Base-by-base conservation (phyloP, 1,284 basidiomycete genomes). In the Malassezia furfur region DNA sequence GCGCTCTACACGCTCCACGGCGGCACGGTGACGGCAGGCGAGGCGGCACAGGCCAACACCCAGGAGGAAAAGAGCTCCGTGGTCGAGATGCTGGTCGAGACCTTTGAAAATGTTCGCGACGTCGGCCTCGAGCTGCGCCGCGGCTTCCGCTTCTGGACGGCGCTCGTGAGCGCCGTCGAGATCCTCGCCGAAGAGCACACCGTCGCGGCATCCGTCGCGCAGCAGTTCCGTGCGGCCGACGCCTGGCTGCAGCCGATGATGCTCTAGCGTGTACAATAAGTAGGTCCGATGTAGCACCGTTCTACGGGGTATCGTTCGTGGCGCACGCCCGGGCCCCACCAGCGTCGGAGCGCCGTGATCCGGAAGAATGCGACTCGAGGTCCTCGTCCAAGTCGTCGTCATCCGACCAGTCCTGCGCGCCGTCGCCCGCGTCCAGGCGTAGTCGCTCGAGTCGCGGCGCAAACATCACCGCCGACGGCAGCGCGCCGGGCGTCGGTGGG, bases 71-170 rank as follows among this genome's bases (percentile, higher is more conserved):
- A 96, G 78, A 81, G 81, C 51, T 82, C 86, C 77, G 90, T 93
- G 25, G 79, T 96, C 32, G 86, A 86, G 60, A 86, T 94, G 69
- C 86, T 93, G 68, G 90, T 94, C 64, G 87, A 90, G 70, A 91
- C 87, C 44, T 98, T 99, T 81, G 75, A 76, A 2, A 91, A 89
- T 21, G 87, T 98, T 65, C 93, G 90, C 79, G 78, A 77, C 59
- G 88, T 93, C 7, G 83, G 84, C 76, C 78, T 78, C 53, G 93
- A 99, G 80, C 85, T 99, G 48, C 88, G 91, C 74, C 80, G 94
- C 52, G 91, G 91, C 5, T 96, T 98, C 80, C 81, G 94, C 66
- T 98, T 98, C 80, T 99, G 94, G 93, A 87, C 93, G 72, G 82
- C 91, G 75, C 83, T 90, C 66, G 82, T 96, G 77, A 82, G 82